Base-by-base conservation (phyloP, 352 stramenopile species). In the Phytophthora fragariae region DNA sequence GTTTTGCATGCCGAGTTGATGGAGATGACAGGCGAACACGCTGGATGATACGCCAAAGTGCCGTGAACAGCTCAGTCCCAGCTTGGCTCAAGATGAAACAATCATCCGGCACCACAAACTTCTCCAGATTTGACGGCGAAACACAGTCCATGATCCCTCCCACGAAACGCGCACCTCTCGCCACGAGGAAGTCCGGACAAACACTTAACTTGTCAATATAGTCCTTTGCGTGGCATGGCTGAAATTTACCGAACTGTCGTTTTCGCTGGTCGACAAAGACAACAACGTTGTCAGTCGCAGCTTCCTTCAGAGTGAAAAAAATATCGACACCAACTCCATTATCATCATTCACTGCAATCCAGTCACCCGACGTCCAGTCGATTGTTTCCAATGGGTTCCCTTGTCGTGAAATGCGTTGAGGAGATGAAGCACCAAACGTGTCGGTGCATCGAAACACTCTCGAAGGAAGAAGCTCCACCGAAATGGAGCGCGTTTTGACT, bases 31-130 rank as follows among this genome's bases (percentile, higher is more conserved):
- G 63, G 68, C 44, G 68, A 71, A 68, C 68, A 74, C 44, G 73
- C 73, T 62, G 73, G 62, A 69, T 80, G 73, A 67, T 76, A 80
- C 44, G 62, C 62, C 68, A 80, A 70, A 9, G 73, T 73, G 9
- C 58, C 68, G 66, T 76, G 63, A 17, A 72, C 57, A 68, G 67
- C 62, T 76, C 57, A 57, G 46, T 71, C 58, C 73, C 62, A 27
- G 35, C 19, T 70, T 54, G 68, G 62, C 52, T 80, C 53, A 76
- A 73, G 54, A 80, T 1, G 52, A 56, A 68, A 12, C 29, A 31
- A 31, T 31, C 29, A 31, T 31, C 29, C 3, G 61, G 61, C 14
- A 59, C 49, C 47, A 3, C 50, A 54, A 35, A 60, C 21, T 10
- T 44, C 19, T 5, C 21, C 8, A 67, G 35, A 46, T 67, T 60